Evolutionary conservation across 495 filamentous ascomycete species (phyloP).

Genomic region (Chaetomium cochliodes): DNA sequence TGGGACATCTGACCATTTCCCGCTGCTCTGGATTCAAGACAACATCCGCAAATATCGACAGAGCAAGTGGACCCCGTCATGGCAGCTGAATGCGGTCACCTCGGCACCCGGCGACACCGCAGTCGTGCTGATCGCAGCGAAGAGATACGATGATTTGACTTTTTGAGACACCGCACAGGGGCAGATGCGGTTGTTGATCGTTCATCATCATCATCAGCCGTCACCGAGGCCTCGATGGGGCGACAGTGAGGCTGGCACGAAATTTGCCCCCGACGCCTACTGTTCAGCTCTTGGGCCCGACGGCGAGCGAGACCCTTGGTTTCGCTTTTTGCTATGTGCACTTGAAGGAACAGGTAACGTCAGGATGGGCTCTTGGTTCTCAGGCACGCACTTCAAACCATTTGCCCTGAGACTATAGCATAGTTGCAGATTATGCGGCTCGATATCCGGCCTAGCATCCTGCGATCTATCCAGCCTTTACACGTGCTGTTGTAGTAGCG

Average conservation of each 20-base stretch:
- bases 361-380: no score
- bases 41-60: neutral
- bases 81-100: neutral
- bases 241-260: no score
- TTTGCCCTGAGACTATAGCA: neutral
- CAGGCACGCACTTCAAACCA: no score
- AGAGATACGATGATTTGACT: neutral
- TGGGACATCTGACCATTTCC: conserved; percentile 23
- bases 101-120: neutral
- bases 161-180: neutral
- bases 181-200: neutral
- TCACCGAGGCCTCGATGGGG: neutral
- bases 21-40: neutral
- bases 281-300: no score
- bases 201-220: neutral
- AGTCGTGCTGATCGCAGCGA: neutral
- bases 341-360: no score
- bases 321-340: no score
- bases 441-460: neutral
- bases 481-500: conserved; percentile 21
- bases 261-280: no score
- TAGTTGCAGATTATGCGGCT: neutral
- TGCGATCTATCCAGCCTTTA: conserved; percentile 13
- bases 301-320: no score
- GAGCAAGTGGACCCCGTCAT: neutral